Evolutionary conservation across 2,329 filamentous ascomycete species (phyloP).

Genomic region (Hirsutella thompsonii): DNA sequence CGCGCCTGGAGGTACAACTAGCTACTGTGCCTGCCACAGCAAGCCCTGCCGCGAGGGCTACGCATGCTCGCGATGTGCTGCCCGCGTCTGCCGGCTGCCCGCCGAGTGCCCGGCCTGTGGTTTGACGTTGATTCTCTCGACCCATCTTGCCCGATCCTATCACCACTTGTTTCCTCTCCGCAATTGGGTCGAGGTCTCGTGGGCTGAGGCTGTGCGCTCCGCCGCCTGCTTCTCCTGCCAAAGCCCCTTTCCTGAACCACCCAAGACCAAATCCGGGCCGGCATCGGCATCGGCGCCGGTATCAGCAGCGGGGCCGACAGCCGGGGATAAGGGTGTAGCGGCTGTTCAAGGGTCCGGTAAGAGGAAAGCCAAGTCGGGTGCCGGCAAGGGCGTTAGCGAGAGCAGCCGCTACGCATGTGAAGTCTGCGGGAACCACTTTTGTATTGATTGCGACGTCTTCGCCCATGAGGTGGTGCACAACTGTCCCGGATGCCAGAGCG

Average conservation of each 20-base stretch:
- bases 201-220: slow-evolving; percentile 53
- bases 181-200: slow-evolving; percentile 85
- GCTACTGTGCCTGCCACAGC: slow-evolving; percentile 85
- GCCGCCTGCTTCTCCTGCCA: slow-evolving; percentile 69
- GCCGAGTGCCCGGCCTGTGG: slow-evolving; percentile 85
- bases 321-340: too few species aligned
- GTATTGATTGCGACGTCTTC: slow-evolving; percentile 95
- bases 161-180: slow-evolving; percentile 83
- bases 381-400: slow-evolving; percentile 59
- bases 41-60: slow-evolving; percentile 75
- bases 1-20: slow-evolving; percentile 49
- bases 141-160: slow-evolving; percentile 83
- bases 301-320: not conserved
- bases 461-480: slow-evolving; percentile 92
- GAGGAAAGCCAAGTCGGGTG: slow-evolving; percentile 5
- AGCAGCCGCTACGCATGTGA: slow-evolving; percentile 81
- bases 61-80: slow-evolving; percentile 74
- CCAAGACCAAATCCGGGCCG: slow-evolving; percentile 9
- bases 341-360: too few species aligned
- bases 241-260: slow-evolving; percentile 49
- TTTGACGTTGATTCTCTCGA: slow-evolving; percentile 85
- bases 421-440: slow-evolving; percentile 83
- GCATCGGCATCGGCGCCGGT: not conserved
- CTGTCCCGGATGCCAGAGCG: slow-evolving; percentile 75
- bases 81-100: slow-evolving; percentile 81